Evolutionary conservation across 306 rosid species (phyloP).

Genomic region (Luffa aegyptiaca): DNA sequence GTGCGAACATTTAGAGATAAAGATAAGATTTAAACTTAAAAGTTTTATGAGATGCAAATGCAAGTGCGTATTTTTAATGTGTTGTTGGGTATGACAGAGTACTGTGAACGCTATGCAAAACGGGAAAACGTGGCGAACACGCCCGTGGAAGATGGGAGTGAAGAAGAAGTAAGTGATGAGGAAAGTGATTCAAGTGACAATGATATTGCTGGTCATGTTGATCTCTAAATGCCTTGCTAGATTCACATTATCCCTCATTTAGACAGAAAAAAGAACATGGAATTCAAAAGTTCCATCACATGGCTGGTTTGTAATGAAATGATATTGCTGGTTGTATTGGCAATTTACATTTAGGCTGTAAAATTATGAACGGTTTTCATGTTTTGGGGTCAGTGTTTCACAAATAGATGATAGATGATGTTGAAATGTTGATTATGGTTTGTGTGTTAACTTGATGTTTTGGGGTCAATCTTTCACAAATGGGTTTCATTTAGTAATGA

Average conservation of each 20-base stretch:
- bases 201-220: slow-evolving; percentile 81
- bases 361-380: not conserved
- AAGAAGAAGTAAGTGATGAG: slow-evolving; percentile 69
- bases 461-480: too few species aligned
- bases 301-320: not conserved
- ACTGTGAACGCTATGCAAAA: slow-evolving; percentile 85
- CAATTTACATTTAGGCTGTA: not conserved
- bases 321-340: not conserved
- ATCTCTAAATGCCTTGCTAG: slow-evolving; percentile 26
- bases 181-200: slow-evolving; percentile 69
- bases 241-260: not conserved
- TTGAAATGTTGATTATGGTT: not conserved
- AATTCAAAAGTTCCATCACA: not conserved
- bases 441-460: not conserved
- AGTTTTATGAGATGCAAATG: not conserved
- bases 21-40: not conserved
- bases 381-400: not conserved
- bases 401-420: not conserved
- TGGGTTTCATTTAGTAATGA: too few species aligned
- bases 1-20: not conserved
- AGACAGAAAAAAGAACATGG: not conserved
- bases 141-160: slow-evolving; percentile 52
- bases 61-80: slow-evolving; percentile 5
- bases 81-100: slow-evolving; percentile 42
- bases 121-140: slow-evolving; percentile 56